Evolutionary conservation across 176 grass and related monocot species (phyloP).

Genomic region (Ensete glaucum): DNA sequence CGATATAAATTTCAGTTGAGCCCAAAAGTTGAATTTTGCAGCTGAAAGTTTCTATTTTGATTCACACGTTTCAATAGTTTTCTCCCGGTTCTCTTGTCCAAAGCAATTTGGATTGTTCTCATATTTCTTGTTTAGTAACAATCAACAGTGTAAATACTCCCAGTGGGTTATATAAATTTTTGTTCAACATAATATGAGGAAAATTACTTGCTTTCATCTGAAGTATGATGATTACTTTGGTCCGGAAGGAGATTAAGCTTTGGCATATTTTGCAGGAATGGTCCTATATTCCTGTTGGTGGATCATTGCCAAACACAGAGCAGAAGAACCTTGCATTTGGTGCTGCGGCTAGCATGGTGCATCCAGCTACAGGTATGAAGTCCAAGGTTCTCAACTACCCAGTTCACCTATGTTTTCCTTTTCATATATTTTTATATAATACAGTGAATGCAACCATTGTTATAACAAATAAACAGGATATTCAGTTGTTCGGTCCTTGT

Average conservation of each 20-base stretch:
- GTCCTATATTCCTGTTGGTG: constrained; percentile 99
- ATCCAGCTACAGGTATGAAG: constrained; percentile 85
- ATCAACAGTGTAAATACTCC: no score
- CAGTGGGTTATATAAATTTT: no score
- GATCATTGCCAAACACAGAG: constrained; percentile 87
- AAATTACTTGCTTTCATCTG: not conserved
- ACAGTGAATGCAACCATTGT: not conserved
- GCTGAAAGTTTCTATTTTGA: not conserved
- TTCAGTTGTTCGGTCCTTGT: constrained; percentile 93
- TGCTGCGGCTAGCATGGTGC: constrained; percentile 98
- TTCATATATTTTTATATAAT: not conserved
- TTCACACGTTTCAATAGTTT: not conserved
- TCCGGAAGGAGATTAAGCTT: not conserved
- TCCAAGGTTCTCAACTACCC: not conserved
- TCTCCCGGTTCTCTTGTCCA: no score
- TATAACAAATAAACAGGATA: constrained; percentile 57
- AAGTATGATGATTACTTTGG: no score
- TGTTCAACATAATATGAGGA: not conserved
- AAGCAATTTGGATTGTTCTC: no score
- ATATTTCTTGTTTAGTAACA: no score
- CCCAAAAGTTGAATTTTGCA: not conserved
- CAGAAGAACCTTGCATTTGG: constrained; percentile 99
- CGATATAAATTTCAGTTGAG: not conserved
- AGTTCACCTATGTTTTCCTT: not conserved
- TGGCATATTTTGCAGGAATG: constrained; percentile 25